A percentile compares a stretch with the other conserved stretches of the same genome.
Conservation (phyloP, 1,139 yeast genomes). For the Suhomyces bribrorum region DNA sequence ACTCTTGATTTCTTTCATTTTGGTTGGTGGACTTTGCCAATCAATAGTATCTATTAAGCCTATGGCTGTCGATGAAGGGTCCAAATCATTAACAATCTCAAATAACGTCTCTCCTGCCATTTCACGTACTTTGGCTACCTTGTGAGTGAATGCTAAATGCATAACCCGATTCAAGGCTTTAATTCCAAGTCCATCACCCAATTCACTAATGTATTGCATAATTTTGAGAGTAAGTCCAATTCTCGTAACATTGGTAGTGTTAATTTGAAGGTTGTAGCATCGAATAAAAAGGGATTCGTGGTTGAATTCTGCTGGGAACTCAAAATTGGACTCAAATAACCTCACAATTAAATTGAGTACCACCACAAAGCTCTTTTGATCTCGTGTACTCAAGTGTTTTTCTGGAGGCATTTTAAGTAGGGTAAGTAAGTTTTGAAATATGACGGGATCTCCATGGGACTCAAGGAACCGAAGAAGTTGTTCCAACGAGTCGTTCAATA, state of each 20-base stretch:
- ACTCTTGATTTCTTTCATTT: conserved; percentile 7
- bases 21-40: conserved; percentile 21
- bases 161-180: conserved; percentile 22
- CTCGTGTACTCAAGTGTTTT: conserved; percentile 16
- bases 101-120: conserved; percentile 37
- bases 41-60: conserved; percentile 19
- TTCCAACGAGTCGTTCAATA: conserved; percentile 47
- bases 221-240: conserved; percentile 35
- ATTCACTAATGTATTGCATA: conserved; percentile 33
- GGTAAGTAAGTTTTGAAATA: conserved; percentile 13
- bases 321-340: conserved; percentile 40
- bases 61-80: conserved; percentile 4
- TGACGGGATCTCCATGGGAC: conserved; percentile 1
- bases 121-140: conserved; percentile 26
- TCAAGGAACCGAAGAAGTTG: conserved; percentile 41
- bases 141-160: conserved; percentile 34
- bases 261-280: conserved; percentile 58
- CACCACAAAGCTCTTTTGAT: conserved; percentile 22
- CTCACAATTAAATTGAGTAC: conserved; percentile 37
- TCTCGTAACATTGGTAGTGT: conserved; percentile 39
- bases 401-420: conserved; percentile 21
- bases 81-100: conserved; percentile 29
- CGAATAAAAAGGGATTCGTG: conserved; percentile 48
- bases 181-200: conserved; percentile 4
- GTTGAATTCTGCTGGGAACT: conserved; percentile 35